Percentiles rank a stretch among this genome's conserved stretches.
Conservation (phyloP, 2,329 filamentous ascomycete genomes). For the Monosporascus sp. region DNA sequence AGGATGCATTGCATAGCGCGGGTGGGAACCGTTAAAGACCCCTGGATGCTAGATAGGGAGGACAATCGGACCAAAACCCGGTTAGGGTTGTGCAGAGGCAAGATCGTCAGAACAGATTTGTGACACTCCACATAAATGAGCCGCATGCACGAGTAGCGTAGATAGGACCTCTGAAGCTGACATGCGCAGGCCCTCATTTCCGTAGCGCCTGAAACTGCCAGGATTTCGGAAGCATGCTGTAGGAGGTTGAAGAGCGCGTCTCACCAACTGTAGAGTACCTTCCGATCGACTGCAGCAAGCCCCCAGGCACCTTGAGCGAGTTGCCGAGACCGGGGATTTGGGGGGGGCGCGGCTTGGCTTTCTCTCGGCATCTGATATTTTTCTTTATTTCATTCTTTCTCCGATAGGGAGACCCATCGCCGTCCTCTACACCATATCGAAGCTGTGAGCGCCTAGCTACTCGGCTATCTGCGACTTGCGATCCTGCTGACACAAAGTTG, state of each 20-base stretch:
- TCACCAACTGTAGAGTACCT: background rate
- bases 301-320: background rate
- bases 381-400: too few species aligned
- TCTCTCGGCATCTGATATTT: background rate
- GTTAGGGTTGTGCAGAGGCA: background rate
- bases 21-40: background rate
- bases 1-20: background rate
- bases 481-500: background rate
- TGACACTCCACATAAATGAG: background rate
- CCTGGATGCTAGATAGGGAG: background rate
- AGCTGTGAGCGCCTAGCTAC: background rate
- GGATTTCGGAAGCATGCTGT: background rate
- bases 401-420: background rate
- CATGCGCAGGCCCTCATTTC: background rate
- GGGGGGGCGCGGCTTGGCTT: background rate
- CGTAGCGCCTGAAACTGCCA: background rate
- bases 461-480: background rate
- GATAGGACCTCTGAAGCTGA: background rate
- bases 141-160: background rate
- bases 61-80: background rate
- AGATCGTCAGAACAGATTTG: background rate
- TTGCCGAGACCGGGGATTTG: background rate
- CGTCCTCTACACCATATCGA: background rate
- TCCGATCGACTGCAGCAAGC: background rate
- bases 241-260: background rate